phyloP scores from a whole-genome alignment of 2,329 filamentous ascomycete species.

The Sporothrix phasma region DNA sequence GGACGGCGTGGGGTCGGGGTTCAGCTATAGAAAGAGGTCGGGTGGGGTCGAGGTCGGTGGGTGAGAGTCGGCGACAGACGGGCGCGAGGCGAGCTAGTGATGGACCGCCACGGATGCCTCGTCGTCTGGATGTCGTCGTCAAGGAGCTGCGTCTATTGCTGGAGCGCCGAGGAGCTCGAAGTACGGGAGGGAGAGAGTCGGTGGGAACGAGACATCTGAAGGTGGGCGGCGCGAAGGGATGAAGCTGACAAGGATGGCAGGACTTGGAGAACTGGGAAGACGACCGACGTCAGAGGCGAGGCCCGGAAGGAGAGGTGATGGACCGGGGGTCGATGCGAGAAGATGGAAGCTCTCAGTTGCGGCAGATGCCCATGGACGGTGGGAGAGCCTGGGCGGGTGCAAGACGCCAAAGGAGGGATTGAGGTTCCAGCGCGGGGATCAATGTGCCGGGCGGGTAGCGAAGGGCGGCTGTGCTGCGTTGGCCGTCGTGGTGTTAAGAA shows the following conservation, averaged over 20 bases:
- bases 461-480: background rate
- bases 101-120: background rate
- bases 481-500: background rate
- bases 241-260: background rate
- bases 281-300: background rate
- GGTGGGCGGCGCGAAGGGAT: background rate
- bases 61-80: background rate
- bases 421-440: background rate
- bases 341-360: background rate
- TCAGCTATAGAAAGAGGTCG: background rate
- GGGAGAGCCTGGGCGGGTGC: background rate
- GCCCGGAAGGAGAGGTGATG: background rate
- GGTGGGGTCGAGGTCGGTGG: background rate
- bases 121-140: background rate
- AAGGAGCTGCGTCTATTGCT: slow-evolving; percentile 7
- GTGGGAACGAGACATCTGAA: slow-evolving; percentile 19
- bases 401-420: background rate
- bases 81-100: background rate
- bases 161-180: slow-evolving; percentile 8
- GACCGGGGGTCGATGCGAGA: background rate
- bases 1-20: slow-evolving; percentile 3
- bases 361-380: background rate
- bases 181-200: slow-evolving; percentile 7
- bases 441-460: background rate
- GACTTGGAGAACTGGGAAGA: background rate